Evolutionary conservation across 495 filamentous ascomycete genomes (phyloP), one percentile per base, ranked within the genome.

Genomic region (Symbiotaphrina buchneri): DNA sequence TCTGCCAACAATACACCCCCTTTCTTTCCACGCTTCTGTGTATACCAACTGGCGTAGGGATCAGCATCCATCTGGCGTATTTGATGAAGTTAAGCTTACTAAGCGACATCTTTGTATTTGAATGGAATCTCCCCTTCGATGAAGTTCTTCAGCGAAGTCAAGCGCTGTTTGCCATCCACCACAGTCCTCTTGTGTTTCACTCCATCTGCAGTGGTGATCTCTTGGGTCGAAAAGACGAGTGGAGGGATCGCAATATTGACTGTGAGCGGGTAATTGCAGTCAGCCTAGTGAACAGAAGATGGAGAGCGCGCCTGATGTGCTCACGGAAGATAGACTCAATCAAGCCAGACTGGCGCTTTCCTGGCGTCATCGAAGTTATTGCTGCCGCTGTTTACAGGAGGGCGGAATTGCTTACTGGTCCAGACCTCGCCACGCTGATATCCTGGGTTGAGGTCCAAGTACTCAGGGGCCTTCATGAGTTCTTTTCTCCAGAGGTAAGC

Each of bases 361-460:
- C 44, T 43, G n/a, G 34, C 24, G 17, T 36, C 36, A n/a, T n/a
- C n/a, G n/a, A n/a, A n/a, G n/a, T n/a, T n/a, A n/a, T n/a, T n/a
- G n/a, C n/a, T n/a, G n/a, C n/a, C n/a, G n/a, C n/a, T n/a, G n/a
- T n/a, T n/a, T n/a, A n/a, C n/a, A n/a, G n/a, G n/a, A n/a, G n/a
- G n/a, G n/a, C n/a, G n/a, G 33, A 10, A 20, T 15, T 11, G 6
- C 39, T 27, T 31, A 45, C 45, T 30, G 1, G 36, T 36, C 59
- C 59, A 63, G 4, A 62, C 55, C 1, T 61, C 51, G 16, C 55
- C 56, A 38, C 59, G 39, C 38, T 63, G 59, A 33, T 62, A 63
- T 10, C 56, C 53, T 1, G 59, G 56, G 39, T 58, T 44, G 6
- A 61, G 36, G 21, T 56, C 44, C 19, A 59, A n/a, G n/a, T n/a